Evolutionary conservation across 345 rosid genomes (phyloP).

Genomic region (Hypericum androsaemum): DNA sequence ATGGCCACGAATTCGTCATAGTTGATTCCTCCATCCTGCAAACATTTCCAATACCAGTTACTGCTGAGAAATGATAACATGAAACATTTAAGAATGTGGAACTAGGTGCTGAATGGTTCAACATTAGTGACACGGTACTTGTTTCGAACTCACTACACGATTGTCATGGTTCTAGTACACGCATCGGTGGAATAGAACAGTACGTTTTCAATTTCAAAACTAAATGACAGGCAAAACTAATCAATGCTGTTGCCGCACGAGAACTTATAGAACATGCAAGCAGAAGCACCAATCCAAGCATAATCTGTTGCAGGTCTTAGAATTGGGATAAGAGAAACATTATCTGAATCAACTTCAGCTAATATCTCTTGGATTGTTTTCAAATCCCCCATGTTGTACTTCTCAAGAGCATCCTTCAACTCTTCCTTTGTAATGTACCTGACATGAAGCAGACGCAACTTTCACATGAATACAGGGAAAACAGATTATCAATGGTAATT

Average conservation of each 20-base stretch:
- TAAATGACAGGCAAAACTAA: too few relatives aligned
- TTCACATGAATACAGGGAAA: background rate
- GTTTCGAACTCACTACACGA: too few relatives aligned
- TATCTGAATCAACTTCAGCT: constrained; percentile 86
- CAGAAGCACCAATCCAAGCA: too few relatives aligned
- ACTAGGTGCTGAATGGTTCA: background rate
- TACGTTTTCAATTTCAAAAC: too few relatives aligned
- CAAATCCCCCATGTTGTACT: constrained; percentile 88
- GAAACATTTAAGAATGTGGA: too few relatives aligned
- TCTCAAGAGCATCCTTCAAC: constrained; percentile 75
- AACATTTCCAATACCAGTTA: background rate
- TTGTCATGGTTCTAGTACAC: too few relatives aligned
- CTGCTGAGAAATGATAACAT: too few relatives aligned
- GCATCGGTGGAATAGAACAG: too few relatives aligned
- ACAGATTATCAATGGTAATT: background rate
- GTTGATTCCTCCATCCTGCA: constrained; percentile 91
- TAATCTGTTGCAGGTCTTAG: too few relatives aligned
- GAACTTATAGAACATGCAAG: too few relatives aligned
- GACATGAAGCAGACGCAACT: constrained; percentile 4
- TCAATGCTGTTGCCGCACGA: too few relatives aligned
- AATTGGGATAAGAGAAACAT: constrained; percentile 21
- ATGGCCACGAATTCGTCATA: constrained; percentile 90
- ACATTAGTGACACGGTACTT: too few relatives aligned
- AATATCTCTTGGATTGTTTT: constrained; percentile 88
- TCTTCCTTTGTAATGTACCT: constrained; percentile 94